A percentile compares a stretch with the other conserved stretches of the same genome.
phyloP scores from a whole-genome alignment of 2,329 filamentous ascomycete species.

The Chalaropsis thielavioides region DNA sequence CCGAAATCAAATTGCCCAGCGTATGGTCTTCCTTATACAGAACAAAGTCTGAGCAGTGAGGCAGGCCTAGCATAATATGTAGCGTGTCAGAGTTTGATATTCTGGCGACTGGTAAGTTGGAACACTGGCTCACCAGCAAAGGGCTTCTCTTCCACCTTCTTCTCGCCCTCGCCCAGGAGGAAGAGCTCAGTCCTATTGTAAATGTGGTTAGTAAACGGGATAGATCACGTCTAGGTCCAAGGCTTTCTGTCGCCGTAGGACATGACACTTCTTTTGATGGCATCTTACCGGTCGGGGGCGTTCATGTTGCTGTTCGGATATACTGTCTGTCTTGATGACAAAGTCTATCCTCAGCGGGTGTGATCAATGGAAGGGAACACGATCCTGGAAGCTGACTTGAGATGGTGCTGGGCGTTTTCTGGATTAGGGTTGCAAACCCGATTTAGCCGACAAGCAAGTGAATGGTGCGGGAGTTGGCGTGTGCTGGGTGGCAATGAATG shows the following conservation, averaged over 20 bases:
- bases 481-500: background rate
- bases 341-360: background rate
- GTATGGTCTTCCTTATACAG: constrained; percentile 97
- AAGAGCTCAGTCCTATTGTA: constrained; percentile 74
- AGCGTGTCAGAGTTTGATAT: background rate
- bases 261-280: constrained; percentile 27
- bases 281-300: constrained; percentile 41
- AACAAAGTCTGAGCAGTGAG: constrained; percentile 88
- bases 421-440: background rate
- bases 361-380: background rate
- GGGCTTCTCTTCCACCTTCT: constrained; percentile 78
- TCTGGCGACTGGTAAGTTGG: background rate
- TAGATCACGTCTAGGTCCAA: background rate
- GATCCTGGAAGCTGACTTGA: background rate
- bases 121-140: constrained; percentile 59
- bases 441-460: background rate
- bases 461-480: background rate
- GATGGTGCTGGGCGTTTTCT: background rate
- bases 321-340: background rate
- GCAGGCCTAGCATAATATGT: constrained; percentile 49
- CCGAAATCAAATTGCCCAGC: constrained; percentile 74
- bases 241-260: constrained; percentile 19
- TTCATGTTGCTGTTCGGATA: constrained; percentile 31
- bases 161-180: constrained; percentile 72
- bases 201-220: constrained; percentile 18